Percentiles rank a stretch among this genome's conserved stretches.
Evolutionary conservation across 768 basidiomycete species (phyloP).

Genomic region (Ramaria rubella): DNA sequence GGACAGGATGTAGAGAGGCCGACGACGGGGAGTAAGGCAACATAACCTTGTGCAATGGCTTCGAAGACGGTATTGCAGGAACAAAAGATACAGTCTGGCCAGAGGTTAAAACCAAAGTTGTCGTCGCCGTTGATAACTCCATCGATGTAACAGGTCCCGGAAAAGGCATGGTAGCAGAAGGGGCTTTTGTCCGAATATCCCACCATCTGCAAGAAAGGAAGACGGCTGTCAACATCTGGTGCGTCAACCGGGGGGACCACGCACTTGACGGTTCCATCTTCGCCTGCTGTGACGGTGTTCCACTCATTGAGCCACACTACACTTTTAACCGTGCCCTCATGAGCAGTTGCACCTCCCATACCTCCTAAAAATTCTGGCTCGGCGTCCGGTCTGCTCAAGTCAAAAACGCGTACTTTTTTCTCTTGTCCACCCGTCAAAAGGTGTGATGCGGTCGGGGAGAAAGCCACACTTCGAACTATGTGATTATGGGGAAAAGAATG

Average conservation of each 20-base stretch:
- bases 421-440: slow-evolving; percentile 93
- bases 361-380: slow-evolving; percentile 77
- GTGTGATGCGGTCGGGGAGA: slow-evolving; percentile 63
- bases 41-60: slow-evolving; percentile 66
- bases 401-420: slow-evolving; percentile 95
- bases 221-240: neutral
- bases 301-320: slow-evolving; percentile 90
- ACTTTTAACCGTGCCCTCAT: slow-evolving; percentile 87
- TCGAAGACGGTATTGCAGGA: slow-evolving; percentile 57
- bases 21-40: slow-evolving; percentile 87
- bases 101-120: slow-evolving; percentile 81
- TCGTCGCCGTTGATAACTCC: slow-evolving; percentile 80
- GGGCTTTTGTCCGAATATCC: slow-evolving; percentile 77
- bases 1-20: slow-evolving; percentile 87
- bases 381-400: slow-evolving; percentile 78
- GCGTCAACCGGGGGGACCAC: slow-evolving; percentile 15
- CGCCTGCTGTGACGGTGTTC: slow-evolving; percentile 83
- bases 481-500: slow-evolving; percentile 98
- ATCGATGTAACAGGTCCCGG: slow-evolving; percentile 84
- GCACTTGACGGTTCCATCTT: slow-evolving; percentile 88
- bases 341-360: slow-evolving; percentile 49
- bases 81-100: slow-evolving; percentile 92
- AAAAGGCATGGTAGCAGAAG: slow-evolving; percentile 66
- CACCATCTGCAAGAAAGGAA: slow-evolving; percentile 68
- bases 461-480: slow-evolving; percentile 92